Evolutionary conservation across 2,329 filamentous ascomycete species (phyloP).

Genomic region (Trichoderma cornu-damae): DNA sequence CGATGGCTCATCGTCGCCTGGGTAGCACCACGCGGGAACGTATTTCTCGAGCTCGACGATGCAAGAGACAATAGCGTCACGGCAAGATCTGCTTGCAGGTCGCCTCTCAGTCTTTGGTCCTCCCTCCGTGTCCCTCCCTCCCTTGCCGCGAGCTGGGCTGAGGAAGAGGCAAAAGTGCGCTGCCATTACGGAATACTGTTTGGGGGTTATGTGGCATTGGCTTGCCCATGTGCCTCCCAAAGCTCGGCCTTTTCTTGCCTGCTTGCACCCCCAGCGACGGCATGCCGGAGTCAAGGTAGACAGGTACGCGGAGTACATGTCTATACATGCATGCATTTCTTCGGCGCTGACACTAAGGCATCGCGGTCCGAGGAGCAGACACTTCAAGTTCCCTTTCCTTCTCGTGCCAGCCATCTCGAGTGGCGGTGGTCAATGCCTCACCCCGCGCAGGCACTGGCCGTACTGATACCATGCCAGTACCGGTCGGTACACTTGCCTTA

Average conservation of each 20-base stretch:
- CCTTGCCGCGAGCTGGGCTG: conserved; percentile 2
- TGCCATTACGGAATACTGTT: too few species aligned
- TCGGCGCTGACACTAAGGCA: conserved; percentile 11
- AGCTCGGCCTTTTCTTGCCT: conserved; percentile 1
- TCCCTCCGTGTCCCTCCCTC: background rate
- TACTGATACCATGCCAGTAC: background rate
- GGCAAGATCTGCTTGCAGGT: conserved; percentile 10
- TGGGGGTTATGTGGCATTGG: too few species aligned
- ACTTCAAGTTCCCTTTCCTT: background rate
- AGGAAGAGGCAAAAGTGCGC: background rate
- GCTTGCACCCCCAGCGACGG: conserved; percentile 4
- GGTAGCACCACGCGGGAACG: conserved; percentile 1
- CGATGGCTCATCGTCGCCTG: background rate
- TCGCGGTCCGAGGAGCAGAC: conserved; percentile 7
- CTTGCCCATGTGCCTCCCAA: too few species aligned
- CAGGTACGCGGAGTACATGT: background rate
- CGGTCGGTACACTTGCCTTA: background rate
- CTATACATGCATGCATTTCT: conserved; percentile 10
- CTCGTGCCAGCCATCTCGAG: background rate
- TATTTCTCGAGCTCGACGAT: background rate
- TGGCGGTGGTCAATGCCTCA: background rate
- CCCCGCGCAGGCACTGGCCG: background rate
- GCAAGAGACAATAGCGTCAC: conserved; percentile 3
- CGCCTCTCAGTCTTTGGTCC: background rate
- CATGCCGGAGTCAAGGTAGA: background rate